Conservation (phyloP, 2,329 filamentous ascomycete species). For the Clonostachys solani region DNA sequence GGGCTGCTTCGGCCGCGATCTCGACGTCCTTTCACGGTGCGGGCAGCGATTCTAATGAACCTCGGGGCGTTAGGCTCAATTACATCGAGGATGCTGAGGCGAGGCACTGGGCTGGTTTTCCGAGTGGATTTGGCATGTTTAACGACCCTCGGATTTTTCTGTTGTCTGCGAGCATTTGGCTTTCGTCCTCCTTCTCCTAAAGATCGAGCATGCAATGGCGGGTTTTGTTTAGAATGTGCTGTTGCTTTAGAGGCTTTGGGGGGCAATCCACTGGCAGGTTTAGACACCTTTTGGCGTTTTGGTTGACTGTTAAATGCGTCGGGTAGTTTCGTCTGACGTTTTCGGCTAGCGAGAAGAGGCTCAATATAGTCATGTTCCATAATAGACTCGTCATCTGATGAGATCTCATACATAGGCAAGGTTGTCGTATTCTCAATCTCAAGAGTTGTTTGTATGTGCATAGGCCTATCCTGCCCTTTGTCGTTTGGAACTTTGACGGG, state of each 20-base stretch:
- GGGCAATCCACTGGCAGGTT: too few relatives aligned
- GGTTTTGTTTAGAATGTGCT: too few relatives aligned
- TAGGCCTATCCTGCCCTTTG: constrained; percentile 11
- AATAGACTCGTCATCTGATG: constrained; percentile 24
- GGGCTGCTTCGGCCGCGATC: constrained; percentile 52
- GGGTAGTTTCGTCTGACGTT: constrained; percentile 26
- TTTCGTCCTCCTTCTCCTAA: too few relatives aligned
- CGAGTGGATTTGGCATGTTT: too few relatives aligned
- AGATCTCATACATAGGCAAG: constrained; percentile 1
- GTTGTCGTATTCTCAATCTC: constrained; percentile 5
- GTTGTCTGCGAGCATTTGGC: too few relatives aligned
- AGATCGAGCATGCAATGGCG: too few relatives aligned
- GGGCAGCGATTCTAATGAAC: constrained; percentile 59
- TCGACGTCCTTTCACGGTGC: constrained; percentile 41
- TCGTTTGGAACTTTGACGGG: constrained; percentile 9
- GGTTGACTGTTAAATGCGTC: constrained; percentile 14
- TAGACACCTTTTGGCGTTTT: constrained; percentile 14
- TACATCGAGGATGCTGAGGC: constrained; percentile 58
- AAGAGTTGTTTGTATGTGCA: constrained; percentile 18
- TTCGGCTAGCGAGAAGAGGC: constrained; percentile 39
- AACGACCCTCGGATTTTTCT: too few relatives aligned
- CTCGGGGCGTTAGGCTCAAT: constrained; percentile 45
- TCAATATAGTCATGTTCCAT: constrained; percentile 50
- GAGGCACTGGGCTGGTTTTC: constrained; percentile 23
- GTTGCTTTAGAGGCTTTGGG: too few relatives aligned